Evolutionary conservation across 257 asterid species (phyloP).

Genomic region (Solanum sparsipilum): DNA sequence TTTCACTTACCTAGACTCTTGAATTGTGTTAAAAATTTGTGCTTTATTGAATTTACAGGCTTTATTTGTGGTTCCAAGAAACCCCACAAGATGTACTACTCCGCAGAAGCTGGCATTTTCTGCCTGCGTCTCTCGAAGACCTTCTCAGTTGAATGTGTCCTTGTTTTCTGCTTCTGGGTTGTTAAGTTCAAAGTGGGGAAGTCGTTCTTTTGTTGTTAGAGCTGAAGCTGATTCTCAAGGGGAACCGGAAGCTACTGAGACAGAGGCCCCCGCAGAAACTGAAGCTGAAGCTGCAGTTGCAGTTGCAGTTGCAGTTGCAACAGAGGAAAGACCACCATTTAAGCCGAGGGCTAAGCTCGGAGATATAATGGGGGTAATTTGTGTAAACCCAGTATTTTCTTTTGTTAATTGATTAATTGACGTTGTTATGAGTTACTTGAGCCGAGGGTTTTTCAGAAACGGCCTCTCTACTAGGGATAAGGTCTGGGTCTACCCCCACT

Average conservation of each 20-base stretch:
- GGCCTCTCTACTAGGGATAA: background rate
- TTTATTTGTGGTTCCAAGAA: slow-evolving; percentile 35
- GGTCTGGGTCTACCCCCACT: background rate
- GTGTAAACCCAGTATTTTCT: background rate
- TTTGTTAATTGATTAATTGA: background rate
- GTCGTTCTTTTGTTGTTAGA: slow-evolving; percentile 27
- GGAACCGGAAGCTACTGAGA: slow-evolving; percentile 20
- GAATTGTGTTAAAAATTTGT: background rate
- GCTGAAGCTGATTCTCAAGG: slow-evolving; percentile 50
- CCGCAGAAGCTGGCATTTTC: slow-evolving; percentile 36
- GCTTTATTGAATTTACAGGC: slow-evolving; percentile 34
- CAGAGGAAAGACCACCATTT: slow-evolving; percentile 42
- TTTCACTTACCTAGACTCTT: background rate
- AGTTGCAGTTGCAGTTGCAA: slow-evolving; percentile 14
- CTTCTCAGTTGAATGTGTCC: background rate
- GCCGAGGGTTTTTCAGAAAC: background rate
- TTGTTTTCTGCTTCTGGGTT: background rate
- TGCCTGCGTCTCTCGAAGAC: slow-evolving; percentile 18
- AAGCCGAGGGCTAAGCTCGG: slow-evolving; percentile 68
- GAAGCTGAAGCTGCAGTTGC: slow-evolving; percentile 4
- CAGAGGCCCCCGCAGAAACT: background rate
- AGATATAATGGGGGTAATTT: slow-evolving; percentile 86
- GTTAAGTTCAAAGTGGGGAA: slow-evolving; percentile 17
- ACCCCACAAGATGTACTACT: slow-evolving; percentile 14
- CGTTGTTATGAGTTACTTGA: background rate